Conservation (phyloP, 768 basidiomycete genomes). For the Cystofilobasidium bisporidii region DNA sequence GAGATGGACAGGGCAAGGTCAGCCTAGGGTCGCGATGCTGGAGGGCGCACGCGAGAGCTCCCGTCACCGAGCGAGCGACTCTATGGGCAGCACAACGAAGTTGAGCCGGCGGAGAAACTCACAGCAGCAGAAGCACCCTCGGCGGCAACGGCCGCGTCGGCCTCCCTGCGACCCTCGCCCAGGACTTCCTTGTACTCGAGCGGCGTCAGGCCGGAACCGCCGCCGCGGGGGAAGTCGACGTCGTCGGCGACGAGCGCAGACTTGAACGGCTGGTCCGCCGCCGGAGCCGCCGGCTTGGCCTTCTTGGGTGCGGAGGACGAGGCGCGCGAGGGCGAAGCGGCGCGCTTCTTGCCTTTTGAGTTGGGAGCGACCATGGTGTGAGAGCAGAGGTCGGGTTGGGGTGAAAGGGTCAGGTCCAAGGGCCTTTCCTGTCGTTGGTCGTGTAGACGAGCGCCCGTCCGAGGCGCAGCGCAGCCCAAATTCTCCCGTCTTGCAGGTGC, state of each 20-base stretch:
- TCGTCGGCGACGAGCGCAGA: slow-evolving; percentile 48
- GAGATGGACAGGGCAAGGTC: slow-evolving; percentile 4
- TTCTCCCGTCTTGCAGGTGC: too few species aligned
- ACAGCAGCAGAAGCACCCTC: slow-evolving; percentile 42
- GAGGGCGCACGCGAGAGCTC: slow-evolving; percentile 28
- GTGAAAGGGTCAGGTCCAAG: not conserved
- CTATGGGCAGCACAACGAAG: not conserved
- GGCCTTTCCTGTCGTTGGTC: too few species aligned
- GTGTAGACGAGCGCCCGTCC: too few species aligned
- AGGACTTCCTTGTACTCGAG: slow-evolving; percentile 77
- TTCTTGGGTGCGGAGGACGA: slow-evolving; percentile 10
- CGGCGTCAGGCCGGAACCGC: slow-evolving; percentile 78
- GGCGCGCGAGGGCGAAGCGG: slow-evolving; percentile 13
- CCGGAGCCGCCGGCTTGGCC: not conserved
- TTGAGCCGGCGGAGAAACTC: too few species aligned
- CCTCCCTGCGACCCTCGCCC: slow-evolving; percentile 75
- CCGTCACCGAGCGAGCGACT: slow-evolving; percentile 36
- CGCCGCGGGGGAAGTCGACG: slow-evolving; percentile 89
- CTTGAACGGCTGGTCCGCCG: slow-evolving; percentile 29
- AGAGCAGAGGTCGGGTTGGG: not conserved
- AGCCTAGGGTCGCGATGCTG: slow-evolving; percentile 8
- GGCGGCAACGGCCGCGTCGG: slow-evolving; percentile 64
- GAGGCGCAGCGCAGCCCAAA: too few species aligned
- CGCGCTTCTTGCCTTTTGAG: slow-evolving; percentile 22
- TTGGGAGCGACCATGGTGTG: slow-evolving; percentile 5